Evolutionary conservation across 2,329 filamentous ascomycete species (phyloP).

Genomic region (Hypocreales sp.): DNA sequence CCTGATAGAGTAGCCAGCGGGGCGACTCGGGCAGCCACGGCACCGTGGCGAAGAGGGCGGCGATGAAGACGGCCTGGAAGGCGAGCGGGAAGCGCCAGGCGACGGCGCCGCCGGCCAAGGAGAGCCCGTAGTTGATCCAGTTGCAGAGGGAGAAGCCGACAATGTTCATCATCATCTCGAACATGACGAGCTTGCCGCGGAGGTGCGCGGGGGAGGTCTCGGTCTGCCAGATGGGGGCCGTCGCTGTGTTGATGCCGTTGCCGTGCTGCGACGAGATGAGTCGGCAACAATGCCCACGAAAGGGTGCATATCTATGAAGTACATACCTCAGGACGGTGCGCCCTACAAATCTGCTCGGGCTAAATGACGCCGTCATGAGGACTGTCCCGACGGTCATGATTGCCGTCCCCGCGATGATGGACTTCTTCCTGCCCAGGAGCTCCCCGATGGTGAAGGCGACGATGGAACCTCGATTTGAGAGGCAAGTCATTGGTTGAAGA

Average conservation of each 20-base stretch:
- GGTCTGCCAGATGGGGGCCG: conserved; percentile 43
- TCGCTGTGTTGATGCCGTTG: conserved; percentile 42
- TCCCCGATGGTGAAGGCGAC: conserved; percentile 53
- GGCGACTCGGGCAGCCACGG: conserved; percentile 38
- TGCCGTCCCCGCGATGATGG: conserved; percentile 41
- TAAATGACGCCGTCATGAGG: conserved; percentile 41
- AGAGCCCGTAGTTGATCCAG: conserved; percentile 45
- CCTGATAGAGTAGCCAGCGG: conserved; percentile 29
- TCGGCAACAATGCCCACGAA: no score
- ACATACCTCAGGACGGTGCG: conserved; percentile 41
- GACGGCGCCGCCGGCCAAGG: conserved; percentile 25
- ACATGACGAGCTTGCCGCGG: conserved; percentile 44
- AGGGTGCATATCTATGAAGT: no score
- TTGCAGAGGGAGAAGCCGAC: conserved; percentile 41
- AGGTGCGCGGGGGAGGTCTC: conserved; percentile 42
- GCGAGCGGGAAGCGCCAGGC: conserved; percentile 44
- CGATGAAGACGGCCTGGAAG: conserved; percentile 38
- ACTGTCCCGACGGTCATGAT: conserved; percentile 43
- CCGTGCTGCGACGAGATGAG: no score
- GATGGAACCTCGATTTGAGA: no score
- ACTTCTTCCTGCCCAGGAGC: conserved; percentile 39
- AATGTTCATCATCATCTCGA: conserved; percentile 43
- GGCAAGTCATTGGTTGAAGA: no score
- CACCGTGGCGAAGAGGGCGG: conserved; percentile 38
- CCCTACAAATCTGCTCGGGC: conserved; percentile 39